Percentiles rank a stretch among this genome's conserved stretches.
These are phyloP conservation scores for Penicillium argentinense DNA, from an alignment of 495 filamentous ascomycete genomes.

Conservation along the genomic window DNA sequence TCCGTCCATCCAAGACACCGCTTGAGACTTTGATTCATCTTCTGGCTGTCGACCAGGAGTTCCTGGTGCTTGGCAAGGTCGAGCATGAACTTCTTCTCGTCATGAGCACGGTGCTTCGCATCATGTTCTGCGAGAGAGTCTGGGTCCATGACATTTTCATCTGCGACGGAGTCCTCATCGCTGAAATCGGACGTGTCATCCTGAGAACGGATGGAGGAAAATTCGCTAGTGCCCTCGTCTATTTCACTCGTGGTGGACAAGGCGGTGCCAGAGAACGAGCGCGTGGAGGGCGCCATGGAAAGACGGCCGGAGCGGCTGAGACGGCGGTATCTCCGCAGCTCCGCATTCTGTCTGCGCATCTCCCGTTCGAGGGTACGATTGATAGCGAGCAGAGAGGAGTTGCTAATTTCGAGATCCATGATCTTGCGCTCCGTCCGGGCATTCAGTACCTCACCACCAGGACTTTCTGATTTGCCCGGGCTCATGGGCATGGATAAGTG, in stretches of 20 bases:
- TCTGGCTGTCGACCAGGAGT: slow-evolving; percentile 82
- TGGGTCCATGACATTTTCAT: slow-evolving; percentile 34
- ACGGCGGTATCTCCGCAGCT: slow-evolving; percentile 80
- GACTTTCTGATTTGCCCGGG: slow-evolving; percentile 44
- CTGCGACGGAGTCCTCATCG: slow-evolving; percentile 45
- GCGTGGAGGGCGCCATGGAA: slow-evolving; percentile 50
- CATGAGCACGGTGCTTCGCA: slow-evolving; percentile 45
- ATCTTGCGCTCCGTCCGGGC: slow-evolving; percentile 93
- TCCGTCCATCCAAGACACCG: slow-evolving; percentile 86
- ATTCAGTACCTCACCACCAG: slow-evolving; percentile 68
- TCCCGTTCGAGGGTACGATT: slow-evolving; percentile 90
- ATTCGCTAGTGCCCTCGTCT: slow-evolving; percentile 35
- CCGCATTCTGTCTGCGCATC: slow-evolving; percentile 85
- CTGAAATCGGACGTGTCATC: slow-evolving; percentile 47
- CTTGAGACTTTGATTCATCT: slow-evolving; percentile 90
- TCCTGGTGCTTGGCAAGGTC: slow-evolving; percentile 89
- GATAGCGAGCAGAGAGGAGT: slow-evolving; percentile 94
- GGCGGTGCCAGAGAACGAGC: slow-evolving; percentile 41
- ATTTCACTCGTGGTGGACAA: slow-evolving; percentile 38
- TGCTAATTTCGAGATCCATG: slow-evolving; percentile 96
- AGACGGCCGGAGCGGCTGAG: slow-evolving; percentile 75
- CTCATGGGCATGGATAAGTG: slow-evolving; percentile 38
- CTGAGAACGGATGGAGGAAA: slow-evolving; percentile 34
- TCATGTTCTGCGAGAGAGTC: slow-evolving; percentile 43
- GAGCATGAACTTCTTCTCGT: slow-evolving; percentile 74